Evolutionary conservation across 495 filamentous ascomycete genomes (phyloP).

Genomic region (Hyaloscypha bicolor): DNA sequence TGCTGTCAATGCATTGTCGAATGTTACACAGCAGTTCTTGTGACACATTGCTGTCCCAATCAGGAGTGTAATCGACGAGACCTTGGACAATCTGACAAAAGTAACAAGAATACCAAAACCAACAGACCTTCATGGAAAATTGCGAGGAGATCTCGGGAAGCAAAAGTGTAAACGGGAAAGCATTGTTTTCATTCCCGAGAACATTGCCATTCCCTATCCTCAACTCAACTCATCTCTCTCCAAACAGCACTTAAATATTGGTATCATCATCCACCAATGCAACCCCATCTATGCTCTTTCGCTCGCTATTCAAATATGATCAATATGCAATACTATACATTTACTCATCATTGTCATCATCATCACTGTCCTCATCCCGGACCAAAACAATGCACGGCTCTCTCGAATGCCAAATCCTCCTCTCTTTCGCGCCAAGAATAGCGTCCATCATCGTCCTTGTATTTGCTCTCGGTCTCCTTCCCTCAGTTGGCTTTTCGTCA

Average conservation of each 20-base stretch:
- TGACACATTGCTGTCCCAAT: background rate
- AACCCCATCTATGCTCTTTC: background rate
- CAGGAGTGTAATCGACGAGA: background rate
- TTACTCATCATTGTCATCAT: slow-evolving; percentile 28
- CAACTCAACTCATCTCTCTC: background rate
- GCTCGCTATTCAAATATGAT: background rate
- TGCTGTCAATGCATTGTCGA: slow-evolving; percentile 13
- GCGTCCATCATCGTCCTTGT: slow-evolving; percentile 57
- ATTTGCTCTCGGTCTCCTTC: slow-evolving; percentile 46
- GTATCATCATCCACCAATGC: background rate
- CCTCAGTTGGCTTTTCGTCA: slow-evolving; percentile 28
- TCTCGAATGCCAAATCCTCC: slow-evolving; percentile 73
- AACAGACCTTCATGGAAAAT: too few species aligned
- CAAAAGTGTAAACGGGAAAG: background rate
- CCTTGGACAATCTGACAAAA: too few species aligned
- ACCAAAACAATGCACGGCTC: slow-evolving; percentile 66
- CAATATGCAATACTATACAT: slow-evolving; percentile 15
- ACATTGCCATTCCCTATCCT: background rate
- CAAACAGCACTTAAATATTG: background rate
- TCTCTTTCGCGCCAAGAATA: slow-evolving; percentile 58
- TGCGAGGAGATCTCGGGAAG: too few species aligned
- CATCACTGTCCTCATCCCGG: slow-evolving; percentile 40
- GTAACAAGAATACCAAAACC: too few species aligned
- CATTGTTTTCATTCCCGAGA: background rate
- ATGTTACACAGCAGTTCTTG: slow-evolving; percentile 23